Base-by-base conservation (phyloP, 176 grass and related monocot species). In the Oryza officinalis region DNA sequence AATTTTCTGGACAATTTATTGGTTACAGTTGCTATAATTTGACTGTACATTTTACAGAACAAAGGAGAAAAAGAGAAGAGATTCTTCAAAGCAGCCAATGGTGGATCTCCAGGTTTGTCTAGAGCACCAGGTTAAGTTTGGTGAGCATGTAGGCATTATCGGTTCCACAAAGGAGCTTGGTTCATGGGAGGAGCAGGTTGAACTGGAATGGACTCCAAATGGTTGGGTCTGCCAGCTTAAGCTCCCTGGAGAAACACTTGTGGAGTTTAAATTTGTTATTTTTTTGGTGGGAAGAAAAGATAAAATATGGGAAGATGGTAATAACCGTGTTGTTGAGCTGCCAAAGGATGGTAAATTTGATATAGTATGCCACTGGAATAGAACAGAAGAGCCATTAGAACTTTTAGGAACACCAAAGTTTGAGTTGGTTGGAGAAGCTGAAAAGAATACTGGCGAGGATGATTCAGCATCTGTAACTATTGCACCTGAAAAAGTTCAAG, bases 201-300 rank as follows among this genome's bases (percentile, higher is more conserved):
- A 85, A 80, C 77, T 98, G 72, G 85, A 93, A 2, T 98, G 95
- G 95, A 92, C 82, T 28, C 78, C 72, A 44, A 83, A 95, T 54
- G 96, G 92, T 40, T 98, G 96, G 96, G 81, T 90, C 61, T 87
- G 84, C 76, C 81, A 93, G 46, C 89, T 98, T 31, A 77, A 87
- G 57, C 49, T 98, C 46, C 85, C 72, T 32, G 87, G 88, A 26
- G 90, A 85, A 67, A 67, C 61, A 13, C 43, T 41, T 8, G 44
- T 88, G 70, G 96, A 98, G 82, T 98, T 88, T 76, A 98, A 98
- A 71, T 98, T 98, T 84, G 89, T 98, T n/a, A 72, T 93, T 27
- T 85, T 90, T 83, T 50, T 15, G 5, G 86, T 89, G 72, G 90
- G 76, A 76, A 49, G 80, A 8, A 90, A 92, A n/a, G 89, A 90